phyloP scores from a whole-genome alignment of 768 basidiomycete genomes.

The Collybia sordida region DNA sequence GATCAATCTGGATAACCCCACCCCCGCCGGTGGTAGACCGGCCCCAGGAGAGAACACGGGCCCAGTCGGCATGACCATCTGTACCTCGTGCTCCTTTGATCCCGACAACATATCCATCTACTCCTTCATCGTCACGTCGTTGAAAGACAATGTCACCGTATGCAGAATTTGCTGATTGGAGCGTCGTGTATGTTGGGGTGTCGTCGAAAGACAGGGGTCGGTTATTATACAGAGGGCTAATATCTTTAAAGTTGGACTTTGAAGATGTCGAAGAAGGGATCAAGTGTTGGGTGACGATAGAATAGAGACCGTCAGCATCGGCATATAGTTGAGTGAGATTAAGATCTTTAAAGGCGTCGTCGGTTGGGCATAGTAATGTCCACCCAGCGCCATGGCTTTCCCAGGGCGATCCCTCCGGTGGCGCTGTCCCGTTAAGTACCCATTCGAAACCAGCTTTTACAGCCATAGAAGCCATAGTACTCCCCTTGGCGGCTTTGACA shows the following conservation, averaged over 20 bases:
- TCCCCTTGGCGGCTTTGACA: conserved; percentile 83
- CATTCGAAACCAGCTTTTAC: conserved; percentile 86
- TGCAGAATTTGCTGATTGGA: conserved; percentile 61
- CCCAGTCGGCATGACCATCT: conserved; percentile 61
- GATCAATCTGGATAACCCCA: conserved; percentile 88
- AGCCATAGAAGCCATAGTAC: conserved; percentile 85
- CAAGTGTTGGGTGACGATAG: conserved; percentile 75
- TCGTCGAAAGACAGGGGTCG: conserved; percentile 73
- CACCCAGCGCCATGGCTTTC: conserved; percentile 63
- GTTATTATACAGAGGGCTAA: conserved; percentile 56
- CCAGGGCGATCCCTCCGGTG: conserved; percentile 72
- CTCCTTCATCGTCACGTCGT: conserved; percentile 36
- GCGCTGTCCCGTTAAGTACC: conserved; percentile 83
- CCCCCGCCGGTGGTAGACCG: conserved; percentile 75
- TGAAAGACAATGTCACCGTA: conserved; percentile 89
- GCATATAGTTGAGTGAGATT: conserved; percentile 77
- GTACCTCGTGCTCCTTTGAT: conserved; percentile 75
- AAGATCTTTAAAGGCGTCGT: conserved; percentile 85
- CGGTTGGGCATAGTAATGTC: conserved; percentile 89
- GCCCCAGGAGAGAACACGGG: conserved; percentile 69
- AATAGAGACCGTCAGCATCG: conserved; percentile 50
- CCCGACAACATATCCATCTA: conserved; percentile 62
- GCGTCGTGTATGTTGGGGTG: conserved; percentile 71
- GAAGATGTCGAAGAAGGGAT: conserved; percentile 44
- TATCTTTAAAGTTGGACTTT: conserved; percentile 22